Evolutionary conservation across 1,139 yeast species (phyloP).

Genomic region (Blastobotrys malaysiensis): DNA sequence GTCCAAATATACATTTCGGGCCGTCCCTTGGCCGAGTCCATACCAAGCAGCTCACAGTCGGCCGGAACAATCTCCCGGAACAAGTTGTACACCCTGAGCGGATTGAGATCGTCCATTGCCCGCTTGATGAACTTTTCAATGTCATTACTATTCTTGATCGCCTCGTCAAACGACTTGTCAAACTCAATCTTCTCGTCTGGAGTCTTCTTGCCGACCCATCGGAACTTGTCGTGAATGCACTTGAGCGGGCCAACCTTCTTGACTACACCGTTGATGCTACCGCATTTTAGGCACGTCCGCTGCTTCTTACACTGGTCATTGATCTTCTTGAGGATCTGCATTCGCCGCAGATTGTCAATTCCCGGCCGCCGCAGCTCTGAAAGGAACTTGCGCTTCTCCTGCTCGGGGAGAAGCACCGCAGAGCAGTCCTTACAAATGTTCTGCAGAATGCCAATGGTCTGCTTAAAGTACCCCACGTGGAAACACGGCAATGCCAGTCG

Average conservation of each 20-base stretch:
- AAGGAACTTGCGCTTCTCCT: conserved; percentile 60
- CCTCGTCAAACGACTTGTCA: conserved; percentile 62
- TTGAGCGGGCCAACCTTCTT: conserved; percentile 96
- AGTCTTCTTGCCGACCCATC: conserved; percentile 90
- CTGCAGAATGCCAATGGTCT: conserved; percentile 83
- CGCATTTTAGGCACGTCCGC: conserved; percentile 82
- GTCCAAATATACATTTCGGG: conserved; percentile 98
- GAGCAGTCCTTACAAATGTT: conserved; percentile 91
- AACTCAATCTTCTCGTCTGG: conserved; percentile 81
- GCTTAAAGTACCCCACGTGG: conserved; percentile 95
- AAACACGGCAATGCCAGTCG: conserved; percentile 91
- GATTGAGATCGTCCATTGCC: conserved; percentile 91
- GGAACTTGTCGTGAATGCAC: conserved; percentile 90
- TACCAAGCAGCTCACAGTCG: conserved; percentile 90
- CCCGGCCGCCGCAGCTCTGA: conserved; percentile 80
- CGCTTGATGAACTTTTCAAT: conserved; percentile 80
- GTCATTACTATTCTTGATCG: conserved; percentile 80
- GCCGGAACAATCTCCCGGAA: conserved; percentile 80
- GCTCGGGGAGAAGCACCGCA: conserved; percentile 67
- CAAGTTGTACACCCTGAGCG: conserved; percentile 78
- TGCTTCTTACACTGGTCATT: conserved; percentile 94
- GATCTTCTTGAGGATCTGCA: conserved; percentile 78
- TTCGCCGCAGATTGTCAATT: conserved; percentile 83
- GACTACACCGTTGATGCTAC: conserved; percentile 90
- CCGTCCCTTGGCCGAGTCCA: conserved; percentile 82